Conservation (phyloP, 805 yeast genomes). For the Debaryomyces castellii region DNA sequence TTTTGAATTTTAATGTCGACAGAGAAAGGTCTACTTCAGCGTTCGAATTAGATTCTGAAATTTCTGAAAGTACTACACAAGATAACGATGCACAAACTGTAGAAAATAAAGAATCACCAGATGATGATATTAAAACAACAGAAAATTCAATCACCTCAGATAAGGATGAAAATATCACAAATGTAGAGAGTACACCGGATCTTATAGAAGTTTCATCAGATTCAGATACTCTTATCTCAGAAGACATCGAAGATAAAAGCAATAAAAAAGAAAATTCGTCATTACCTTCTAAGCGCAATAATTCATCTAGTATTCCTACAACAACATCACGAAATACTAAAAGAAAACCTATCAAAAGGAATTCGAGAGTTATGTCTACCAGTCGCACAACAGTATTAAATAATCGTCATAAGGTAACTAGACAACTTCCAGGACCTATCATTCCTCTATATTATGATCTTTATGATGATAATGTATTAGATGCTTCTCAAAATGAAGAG, state of each 20-base stretch:
- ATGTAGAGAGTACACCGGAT: not conserved
- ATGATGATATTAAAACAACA: too few relatives aligned
- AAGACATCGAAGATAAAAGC: not conserved
- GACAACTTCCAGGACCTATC: conserved; percentile 42
- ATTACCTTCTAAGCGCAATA: not conserved
- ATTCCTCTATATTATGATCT: conserved; percentile 32
- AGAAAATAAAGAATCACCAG: not conserved
- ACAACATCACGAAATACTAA: conserved; percentile 2
- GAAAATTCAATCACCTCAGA: not conserved
- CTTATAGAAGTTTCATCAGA: not conserved
- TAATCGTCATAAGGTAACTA: conserved; percentile 24
- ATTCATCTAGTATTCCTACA: not conserved
- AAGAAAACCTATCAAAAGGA: not conserved
- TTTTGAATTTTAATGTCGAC: conserved; percentile 5
- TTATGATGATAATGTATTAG: conserved; percentile 36
- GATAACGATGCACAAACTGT: too few relatives aligned
- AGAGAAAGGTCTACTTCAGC: conserved; percentile 1
- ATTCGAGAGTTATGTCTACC: conserved; percentile 5
- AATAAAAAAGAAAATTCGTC: not conserved
- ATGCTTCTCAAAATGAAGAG: conserved; percentile 11
- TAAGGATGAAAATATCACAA: not conserved
- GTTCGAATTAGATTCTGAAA: not conserved
- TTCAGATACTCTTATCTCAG: not conserved
- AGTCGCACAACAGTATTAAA: conserved; percentile 33
- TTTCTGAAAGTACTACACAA: too few relatives aligned